phyloP scores from a whole-genome alignment of 2,329 filamentous ascomycete species.

The Diaporthe velutina region DNA sequence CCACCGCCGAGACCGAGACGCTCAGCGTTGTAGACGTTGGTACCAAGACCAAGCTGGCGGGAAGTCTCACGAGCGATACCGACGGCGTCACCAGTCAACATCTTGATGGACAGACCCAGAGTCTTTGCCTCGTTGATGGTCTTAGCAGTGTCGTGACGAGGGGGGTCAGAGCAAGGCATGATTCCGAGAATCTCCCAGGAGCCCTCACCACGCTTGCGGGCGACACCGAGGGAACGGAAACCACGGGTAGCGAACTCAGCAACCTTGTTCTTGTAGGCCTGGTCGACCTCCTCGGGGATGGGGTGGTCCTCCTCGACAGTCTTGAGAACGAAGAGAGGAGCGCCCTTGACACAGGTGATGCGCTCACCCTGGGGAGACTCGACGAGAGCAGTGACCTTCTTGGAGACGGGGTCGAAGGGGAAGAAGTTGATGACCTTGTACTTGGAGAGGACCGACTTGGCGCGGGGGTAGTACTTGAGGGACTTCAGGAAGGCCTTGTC shows the following conservation, averaged over 20 bases:
- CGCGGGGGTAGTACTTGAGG: constrained; percentile 83
- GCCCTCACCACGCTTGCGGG: constrained; percentile 85
- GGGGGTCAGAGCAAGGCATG: constrained; percentile 94
- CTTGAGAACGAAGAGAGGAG: constrained; percentile 87
- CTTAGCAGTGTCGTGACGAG: constrained; percentile 89
- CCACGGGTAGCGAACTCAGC: constrained; percentile 92
- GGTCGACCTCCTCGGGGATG: constrained; percentile 81
- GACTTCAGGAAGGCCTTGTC: constrained; percentile 95
- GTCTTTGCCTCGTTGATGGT: constrained; percentile 92
- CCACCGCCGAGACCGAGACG: constrained; percentile 90
- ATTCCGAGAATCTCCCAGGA: constrained; percentile 94
- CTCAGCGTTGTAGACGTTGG: constrained; percentile 95
- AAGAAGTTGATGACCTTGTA: constrained; percentile 88
- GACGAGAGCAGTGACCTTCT: constrained; percentile 89
- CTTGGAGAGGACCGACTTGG: constrained; percentile 83
- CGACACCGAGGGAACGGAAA: constrained; percentile 94
- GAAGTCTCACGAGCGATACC: constrained; percentile 94
- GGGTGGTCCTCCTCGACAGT: constrained; percentile 88
- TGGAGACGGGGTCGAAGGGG: constrained; percentile 93
- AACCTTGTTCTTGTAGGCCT: constrained; percentile 92
- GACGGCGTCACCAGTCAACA: constrained; percentile 95
- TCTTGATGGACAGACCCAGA: constrained; percentile 92
- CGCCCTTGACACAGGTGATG: constrained; percentile 92
- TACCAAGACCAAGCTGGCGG: constrained; percentile 89
- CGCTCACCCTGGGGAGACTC: constrained; percentile 86